Percentiles rank a stretch among this genome's conserved stretches.
phyloP scores from a whole-genome alignment of 1,284 basidiomycete genomes.

The Puccinia triticina region DNA sequence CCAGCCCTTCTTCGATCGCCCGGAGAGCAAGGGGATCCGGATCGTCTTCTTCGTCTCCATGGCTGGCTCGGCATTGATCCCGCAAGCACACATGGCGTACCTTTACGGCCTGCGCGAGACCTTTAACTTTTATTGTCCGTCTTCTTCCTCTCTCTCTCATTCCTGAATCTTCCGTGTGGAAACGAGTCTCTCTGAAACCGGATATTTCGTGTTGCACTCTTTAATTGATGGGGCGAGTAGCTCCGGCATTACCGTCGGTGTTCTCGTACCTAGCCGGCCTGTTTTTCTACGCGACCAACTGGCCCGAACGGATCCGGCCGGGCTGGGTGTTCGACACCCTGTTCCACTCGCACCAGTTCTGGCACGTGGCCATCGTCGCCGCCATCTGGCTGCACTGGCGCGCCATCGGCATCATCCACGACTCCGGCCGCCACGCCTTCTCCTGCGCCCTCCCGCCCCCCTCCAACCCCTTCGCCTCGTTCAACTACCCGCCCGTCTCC shows the following conservation, averaged over 20 bases:
- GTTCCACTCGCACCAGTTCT: constrained; percentile 50
- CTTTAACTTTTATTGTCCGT: constrained; percentile 38
- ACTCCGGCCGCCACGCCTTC: constrained; percentile 10
- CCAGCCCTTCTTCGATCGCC: constrained; percentile 49
- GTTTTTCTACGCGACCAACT: constrained; percentile 48
- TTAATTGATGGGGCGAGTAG: neutral
- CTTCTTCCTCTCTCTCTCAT: neutral
- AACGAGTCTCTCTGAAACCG: neutral
- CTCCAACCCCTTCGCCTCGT: neutral
- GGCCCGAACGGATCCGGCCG: constrained; percentile 46
- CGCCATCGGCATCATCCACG: constrained; percentile 42
- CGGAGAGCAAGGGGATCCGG: constrained; percentile 38
- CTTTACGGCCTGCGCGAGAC: constrained; percentile 39
- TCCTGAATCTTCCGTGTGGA: neutral
- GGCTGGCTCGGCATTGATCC: constrained; percentile 37
- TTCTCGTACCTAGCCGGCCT: constrained; percentile 42
- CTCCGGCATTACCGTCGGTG: constrained; percentile 24
- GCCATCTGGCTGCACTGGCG: constrained; percentile 50
- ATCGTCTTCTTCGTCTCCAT: constrained; percentile 50
- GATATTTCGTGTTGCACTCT: too few species aligned
- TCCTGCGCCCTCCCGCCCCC: constrained; percentile 15
- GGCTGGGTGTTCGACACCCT: constrained; percentile 48
- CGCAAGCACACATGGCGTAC: constrained; percentile 39
- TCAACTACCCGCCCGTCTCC: neutral
- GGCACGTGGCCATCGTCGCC: constrained; percentile 48